Evolutionary conservation across 202 grass and related monocot genomes (phyloP).

Genomic region (Panicum hallii): DNA sequence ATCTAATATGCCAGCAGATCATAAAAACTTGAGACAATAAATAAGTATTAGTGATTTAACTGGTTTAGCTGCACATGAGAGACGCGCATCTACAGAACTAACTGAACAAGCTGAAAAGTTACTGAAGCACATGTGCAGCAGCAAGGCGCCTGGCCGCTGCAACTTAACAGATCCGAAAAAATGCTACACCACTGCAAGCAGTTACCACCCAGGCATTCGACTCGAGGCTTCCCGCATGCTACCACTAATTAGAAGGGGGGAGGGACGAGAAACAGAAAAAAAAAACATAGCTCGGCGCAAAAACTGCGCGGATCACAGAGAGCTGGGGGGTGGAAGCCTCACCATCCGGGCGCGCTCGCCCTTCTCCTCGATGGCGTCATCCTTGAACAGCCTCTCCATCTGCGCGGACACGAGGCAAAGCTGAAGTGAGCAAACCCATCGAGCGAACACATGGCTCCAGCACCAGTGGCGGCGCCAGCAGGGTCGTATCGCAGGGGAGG

Average conservation of each 20-base stretch:
- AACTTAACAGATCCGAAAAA: not conserved
- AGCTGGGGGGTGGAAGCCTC: not conserved
- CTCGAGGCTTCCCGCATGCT: not conserved
- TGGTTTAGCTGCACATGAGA: not conserved
- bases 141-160: not conserved
- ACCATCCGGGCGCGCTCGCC: slow-evolving; percentile 48
- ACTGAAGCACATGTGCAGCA: not conserved
- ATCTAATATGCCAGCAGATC: not conserved
- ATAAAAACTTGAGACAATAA: not conserved
- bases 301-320: not conserved
- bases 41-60: not conserved
- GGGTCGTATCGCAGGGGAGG: too few species aligned
- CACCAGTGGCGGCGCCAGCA: not conserved
- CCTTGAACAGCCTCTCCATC: slow-evolving; percentile 46
- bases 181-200: not conserved
- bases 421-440: not conserved
- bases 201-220: not conserved
- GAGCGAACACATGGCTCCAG: not conserved
- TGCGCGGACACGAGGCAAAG: not conserved
- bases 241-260: not conserved
- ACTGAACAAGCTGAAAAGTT: not conserved
- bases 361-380: slow-evolving; percentile 49
- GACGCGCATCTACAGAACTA: not conserved
- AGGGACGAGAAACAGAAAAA: not conserved
- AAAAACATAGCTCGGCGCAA: not conserved